Conservation (phyloP, 768 basidiomycete genomes). For the Plicaturopsis crispa region DNA sequence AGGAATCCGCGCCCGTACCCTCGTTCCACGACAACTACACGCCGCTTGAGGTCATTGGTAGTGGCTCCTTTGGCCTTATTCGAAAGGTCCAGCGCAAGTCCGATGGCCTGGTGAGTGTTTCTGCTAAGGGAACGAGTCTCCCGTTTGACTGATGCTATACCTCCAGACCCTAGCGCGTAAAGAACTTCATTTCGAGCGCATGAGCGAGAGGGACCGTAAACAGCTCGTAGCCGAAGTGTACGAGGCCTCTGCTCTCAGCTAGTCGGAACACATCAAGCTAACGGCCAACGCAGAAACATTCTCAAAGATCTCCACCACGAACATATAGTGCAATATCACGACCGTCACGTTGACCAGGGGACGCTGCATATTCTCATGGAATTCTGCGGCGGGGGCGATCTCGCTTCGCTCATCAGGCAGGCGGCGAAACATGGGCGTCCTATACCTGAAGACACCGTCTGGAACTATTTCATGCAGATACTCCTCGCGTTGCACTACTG, state of each 20-base stretch:
- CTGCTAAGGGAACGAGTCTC: too few relatives aligned
- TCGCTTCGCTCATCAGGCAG: slow-evolving; percentile 80
- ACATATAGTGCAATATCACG: slow-evolving; percentile 94
- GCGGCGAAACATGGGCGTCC: slow-evolving; percentile 58
- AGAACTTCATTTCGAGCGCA: slow-evolving; percentile 95
- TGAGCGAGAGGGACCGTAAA: slow-evolving; percentile 92
- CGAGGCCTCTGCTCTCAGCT: slow-evolving; percentile 22
- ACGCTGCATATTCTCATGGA: slow-evolving; percentile 99
- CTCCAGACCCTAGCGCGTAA: slow-evolving; percentile 77
- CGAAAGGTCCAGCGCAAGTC: slow-evolving; percentile 83
- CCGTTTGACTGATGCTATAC: background rate
- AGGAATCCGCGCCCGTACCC: too few relatives aligned
- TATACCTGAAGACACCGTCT: slow-evolving; percentile 88
- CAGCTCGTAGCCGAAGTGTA: slow-evolving; percentile 98
- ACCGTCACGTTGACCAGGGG: slow-evolving; percentile 87
- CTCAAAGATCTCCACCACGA: slow-evolving; percentile 95
- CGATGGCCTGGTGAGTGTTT: slow-evolving; percentile 68
- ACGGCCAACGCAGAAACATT: slow-evolving; percentile 61
- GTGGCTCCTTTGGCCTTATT: slow-evolving; percentile 96
- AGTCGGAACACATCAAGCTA: background rate
- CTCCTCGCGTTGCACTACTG: slow-evolving; percentile 86
- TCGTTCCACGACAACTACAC: slow-evolving; percentile 76
- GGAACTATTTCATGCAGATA: slow-evolving; percentile 95
- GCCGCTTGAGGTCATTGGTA: slow-evolving; percentile 86
- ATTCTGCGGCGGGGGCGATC: slow-evolving; percentile 95